Evolutionary conservation across 2,329 filamentous ascomycete genomes (phyloP), one percentile per base, ranked within the genome.

Genomic region (Monosporascus sp.): DNA sequence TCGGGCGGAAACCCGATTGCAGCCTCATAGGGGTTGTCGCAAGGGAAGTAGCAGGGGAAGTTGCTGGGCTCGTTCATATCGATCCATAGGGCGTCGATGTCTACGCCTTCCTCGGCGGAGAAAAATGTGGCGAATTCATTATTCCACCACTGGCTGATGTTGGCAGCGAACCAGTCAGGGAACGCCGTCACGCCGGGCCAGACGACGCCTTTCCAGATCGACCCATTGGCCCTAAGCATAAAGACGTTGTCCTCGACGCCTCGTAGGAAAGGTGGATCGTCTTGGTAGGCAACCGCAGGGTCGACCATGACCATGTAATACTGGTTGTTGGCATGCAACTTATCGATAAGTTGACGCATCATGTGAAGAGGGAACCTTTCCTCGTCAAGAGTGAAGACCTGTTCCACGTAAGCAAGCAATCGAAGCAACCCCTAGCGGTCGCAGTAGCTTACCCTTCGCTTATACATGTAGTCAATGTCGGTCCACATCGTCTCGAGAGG

Each of bases 221-320:
- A 78, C 8, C 80, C 86, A 60, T 90, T 85, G 38, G 66, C 62
- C 7, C 74, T 70, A 44, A 74, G 70, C 15, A 81, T 65, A 62
- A 79, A 82, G 53, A 78, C 65, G 50, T 73, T 70, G 36, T 74
- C 60, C 60, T 72, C 63, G 3, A 74, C 65, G 6, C 77, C 77
- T 3, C 68, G 67, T 11, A 73, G 63, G 43, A 76, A 71, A 1
- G 74, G 62, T 0, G 70, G 67, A 53, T 73, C 76, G 57, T 82
- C 75, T 24, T 70, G 70, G 55, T 79, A 78, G 37, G 79, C 75
- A 18, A 78, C 75, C 1, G 83, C 82, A 2, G 87, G 86, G 60
- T 94, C 89, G 1, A 93, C 86, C 83, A 94, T 94, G 47, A 92
- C 72, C 31, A 90, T 79, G 58, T 89, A 89, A 47, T 87, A 79